phyloP scores from a whole-genome alignment of 345 rosid genomes.

The Acer negundo region DNA sequence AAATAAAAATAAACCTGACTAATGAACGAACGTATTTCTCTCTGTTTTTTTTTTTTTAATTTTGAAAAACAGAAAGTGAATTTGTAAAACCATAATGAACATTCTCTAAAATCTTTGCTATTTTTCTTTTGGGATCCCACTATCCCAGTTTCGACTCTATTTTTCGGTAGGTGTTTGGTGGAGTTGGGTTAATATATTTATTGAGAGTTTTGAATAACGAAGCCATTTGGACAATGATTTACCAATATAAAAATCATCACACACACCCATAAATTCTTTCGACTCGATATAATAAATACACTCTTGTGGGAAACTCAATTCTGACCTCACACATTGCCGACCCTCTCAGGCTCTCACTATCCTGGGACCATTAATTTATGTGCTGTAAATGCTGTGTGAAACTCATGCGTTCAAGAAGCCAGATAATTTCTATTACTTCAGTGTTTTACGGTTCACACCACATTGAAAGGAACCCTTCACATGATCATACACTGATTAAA shows the following conservation, averaged over 20 bases:
- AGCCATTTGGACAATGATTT: neutral
- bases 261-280: neutral
- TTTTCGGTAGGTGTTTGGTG: no score
- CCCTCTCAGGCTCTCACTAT: neutral
- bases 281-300: neutral
- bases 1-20: no score
- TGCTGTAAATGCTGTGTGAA: neutral
- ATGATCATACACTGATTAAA: no score
- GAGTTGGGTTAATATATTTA: no score
- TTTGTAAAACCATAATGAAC: no score
- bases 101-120: no score
- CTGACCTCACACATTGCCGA: conserved; percentile 2
- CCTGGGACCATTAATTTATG: neutral
- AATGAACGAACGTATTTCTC: no score
- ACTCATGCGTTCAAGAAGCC: neutral
- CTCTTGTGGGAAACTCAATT: neutral
- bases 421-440: neutral
- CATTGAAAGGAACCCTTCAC: conserved; percentile 14
- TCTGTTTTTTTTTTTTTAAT: no score
- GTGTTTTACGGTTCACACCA: neutral
- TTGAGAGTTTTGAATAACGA: no score
- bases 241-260: neutral
- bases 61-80: no score
- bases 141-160: no score
- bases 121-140: no score